Evolutionary conservation across 1,284 basidiomycete genomes (phyloP), one percentile per base, ranked within the genome.

Genomic region (Leucocoprinus gongylophorus): DNA sequence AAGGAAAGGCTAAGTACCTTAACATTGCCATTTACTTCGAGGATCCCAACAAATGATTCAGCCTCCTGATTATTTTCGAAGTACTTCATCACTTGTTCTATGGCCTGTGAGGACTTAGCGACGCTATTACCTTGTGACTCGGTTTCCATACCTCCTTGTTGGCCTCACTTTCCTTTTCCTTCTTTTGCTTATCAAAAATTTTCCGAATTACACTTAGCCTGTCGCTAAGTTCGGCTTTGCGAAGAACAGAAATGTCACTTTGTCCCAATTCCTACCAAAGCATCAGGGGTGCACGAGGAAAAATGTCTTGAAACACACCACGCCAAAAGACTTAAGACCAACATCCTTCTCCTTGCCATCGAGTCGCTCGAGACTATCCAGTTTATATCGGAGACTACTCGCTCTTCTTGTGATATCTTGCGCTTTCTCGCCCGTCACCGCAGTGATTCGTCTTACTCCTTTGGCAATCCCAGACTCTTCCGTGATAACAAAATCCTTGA

Each of bases 381-480:
- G 78, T 55, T 78, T 79, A 4, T 75, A 70, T 54, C 79, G 76
- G 40, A 93, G 77, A 18, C 78, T 76, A 55, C 81, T 76, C 1
- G 91, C 92, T 40, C 79, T 67, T 29, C 87, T 82, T 6, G 80
- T 84, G 3, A 89, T 93, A 33, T 87, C 84, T 21, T 85, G 79
- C 0, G 95, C 95, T 66, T 98, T 94, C 60, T 94, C 83, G 15
- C 95, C 95, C 1, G 97, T 98, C 35, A 99, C 86, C 17, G 94
- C 95, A 41, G 91, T 86, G 53, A 99, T 86, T 48, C 95, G 85
- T 53, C 97, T 87, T 60, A 97, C 95, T 39, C 95, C 95, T 74
- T 98, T 99, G 28, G 95, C 97, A 59, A 99, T 99, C 44, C 95
- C 95, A 6, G 89, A 89, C 69, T 99, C 97, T 65, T 99, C 95